These are phyloP conservation scores for Fusarium tjaetaba DNA, from an alignment of 2,329 filamentous ascomycete species.

Conservation along the genomic window DNA sequence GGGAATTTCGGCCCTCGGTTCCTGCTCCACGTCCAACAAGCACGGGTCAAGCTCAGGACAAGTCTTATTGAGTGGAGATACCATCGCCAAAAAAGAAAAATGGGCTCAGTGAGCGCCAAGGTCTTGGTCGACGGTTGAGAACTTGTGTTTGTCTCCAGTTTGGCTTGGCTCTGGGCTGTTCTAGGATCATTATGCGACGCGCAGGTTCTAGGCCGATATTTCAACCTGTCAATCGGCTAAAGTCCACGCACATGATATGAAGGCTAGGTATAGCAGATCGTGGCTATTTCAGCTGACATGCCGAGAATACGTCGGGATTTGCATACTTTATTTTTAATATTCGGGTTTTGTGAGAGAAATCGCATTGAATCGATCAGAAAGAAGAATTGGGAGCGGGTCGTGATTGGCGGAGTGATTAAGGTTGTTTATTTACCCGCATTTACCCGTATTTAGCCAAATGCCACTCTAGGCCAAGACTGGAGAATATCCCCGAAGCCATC, in stretches of 20 bases:
- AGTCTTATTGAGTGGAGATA: constrained; percentile 25
- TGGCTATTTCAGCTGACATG: not conserved
- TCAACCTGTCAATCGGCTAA: not conserved
- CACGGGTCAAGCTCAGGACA: constrained; percentile 11
- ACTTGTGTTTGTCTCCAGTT: constrained; percentile 10
- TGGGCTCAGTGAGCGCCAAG: constrained; percentile 11
- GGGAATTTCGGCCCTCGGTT: constrained; percentile 26
- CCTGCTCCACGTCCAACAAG: not conserved
- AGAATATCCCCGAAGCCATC: constrained; percentile 1
- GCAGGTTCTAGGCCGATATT: not conserved
- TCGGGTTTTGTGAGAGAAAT: not conserved
- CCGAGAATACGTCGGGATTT: not conserved
- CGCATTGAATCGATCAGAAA: not conserved
- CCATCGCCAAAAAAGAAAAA: not conserved
- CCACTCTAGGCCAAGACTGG: constrained; percentile 12
- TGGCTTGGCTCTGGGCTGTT: constrained; percentile 1
- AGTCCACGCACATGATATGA: not conserved
- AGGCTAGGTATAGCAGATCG: not conserved
- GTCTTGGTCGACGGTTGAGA: constrained; percentile 8
- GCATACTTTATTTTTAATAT: not conserved
- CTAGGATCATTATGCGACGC: constrained; percentile 15
- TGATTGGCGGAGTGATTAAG: constrained; percentile 14
- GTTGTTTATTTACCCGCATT: constrained; percentile 22
- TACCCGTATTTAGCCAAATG: constrained; percentile 25
- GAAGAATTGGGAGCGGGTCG: not conserved